Conservation (phyloP, 2,329 filamentous ascomycete species). For the Aspergillus thermomutatus region DNA sequence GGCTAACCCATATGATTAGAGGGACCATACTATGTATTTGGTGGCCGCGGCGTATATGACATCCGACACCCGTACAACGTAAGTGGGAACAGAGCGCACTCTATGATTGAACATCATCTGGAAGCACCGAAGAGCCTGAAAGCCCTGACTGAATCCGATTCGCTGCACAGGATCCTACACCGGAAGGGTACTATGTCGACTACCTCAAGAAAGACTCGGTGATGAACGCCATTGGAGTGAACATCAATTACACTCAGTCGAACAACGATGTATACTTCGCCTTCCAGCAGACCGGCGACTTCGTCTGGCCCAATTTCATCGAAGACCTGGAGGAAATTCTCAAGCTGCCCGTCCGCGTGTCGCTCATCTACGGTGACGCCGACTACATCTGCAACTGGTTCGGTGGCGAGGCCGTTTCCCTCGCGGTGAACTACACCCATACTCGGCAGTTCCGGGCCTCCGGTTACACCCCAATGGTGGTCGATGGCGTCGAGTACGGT, state of each 20-base stretch:
- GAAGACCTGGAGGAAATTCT: conserved; percentile 59
- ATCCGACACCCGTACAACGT: conserved; percentile 52
- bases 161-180: conserved; percentile 57
- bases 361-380: conserved; percentile 66
- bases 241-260: conserved; percentile 56
- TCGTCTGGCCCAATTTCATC: conserved; percentile 61
- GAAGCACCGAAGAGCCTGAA: background rate
- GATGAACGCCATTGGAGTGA: conserved; percentile 59
- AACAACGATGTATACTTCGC: conserved; percentile 42
- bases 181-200: conserved; percentile 57
- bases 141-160: background rate
- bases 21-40: conserved; percentile 53
- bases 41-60: conserved; percentile 58
- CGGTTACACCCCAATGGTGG: conserved; percentile 69
- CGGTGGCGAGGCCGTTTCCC: conserved; percentile 71
- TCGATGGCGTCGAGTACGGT: conserved; percentile 65
- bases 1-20: conserved; percentile 30
- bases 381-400: conserved; percentile 57
- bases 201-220: conserved; percentile 62
- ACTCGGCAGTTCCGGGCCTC: conserved; percentile 59
- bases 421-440: conserved; percentile 54
- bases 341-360: conserved; percentile 61
- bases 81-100: conserved; percentile 3
- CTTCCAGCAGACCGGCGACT: conserved; percentile 57
- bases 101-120: background rate